Evolutionary conservation across 805 yeast species (phyloP), one percentile per base, ranked within the genome.

Genomic region (Hanseniaspora lindneri): DNA sequence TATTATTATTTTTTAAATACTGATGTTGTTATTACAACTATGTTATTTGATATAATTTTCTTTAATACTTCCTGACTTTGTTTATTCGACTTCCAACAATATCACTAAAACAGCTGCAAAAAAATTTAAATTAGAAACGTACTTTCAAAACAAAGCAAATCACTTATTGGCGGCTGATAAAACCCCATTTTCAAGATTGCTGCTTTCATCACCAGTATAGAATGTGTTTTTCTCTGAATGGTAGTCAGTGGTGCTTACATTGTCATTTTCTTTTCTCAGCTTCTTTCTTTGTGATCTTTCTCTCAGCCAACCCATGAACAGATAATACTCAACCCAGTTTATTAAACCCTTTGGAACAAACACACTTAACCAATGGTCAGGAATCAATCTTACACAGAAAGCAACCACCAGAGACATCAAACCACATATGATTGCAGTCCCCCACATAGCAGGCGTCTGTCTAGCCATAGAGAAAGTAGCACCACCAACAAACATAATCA

Each of bases 401-500:
- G 96, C 97, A 39, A 77, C 73, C 0, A 97, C 96, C 35, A 92
- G 66, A 14, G 95, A 80, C 16, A 83, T 42, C 53, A 82, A 61
- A 27, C 97, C 97, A 66, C 94, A 77, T 24, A 83, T 58, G 4
- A 89, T 65, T 0, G 97, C 92, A 2, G 86, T 78, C 1, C 75
- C 92, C 98, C 98, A 94, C 83, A 80, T 78, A 1, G 77, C 77
- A 7, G 83, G 82, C 0, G 94, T 81, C 65, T 83, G 94, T 53
- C 80, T 73, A 2, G 76, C 76, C 54, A 88, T 73, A 7, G 88
- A 77, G 66, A 92, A 92, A 0, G 98, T 96, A 36, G 89, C 83
- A 49, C 99, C 98, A 48, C 99, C 99, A 54, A 85, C 89, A 65
- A 79, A 83, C 97, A 92, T 92, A 57, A 92, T 89, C 47, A 89